Evolutionary conservation across 345 rosid species (phyloP).

Genomic region (Gynandropsis gynandra): DNA sequence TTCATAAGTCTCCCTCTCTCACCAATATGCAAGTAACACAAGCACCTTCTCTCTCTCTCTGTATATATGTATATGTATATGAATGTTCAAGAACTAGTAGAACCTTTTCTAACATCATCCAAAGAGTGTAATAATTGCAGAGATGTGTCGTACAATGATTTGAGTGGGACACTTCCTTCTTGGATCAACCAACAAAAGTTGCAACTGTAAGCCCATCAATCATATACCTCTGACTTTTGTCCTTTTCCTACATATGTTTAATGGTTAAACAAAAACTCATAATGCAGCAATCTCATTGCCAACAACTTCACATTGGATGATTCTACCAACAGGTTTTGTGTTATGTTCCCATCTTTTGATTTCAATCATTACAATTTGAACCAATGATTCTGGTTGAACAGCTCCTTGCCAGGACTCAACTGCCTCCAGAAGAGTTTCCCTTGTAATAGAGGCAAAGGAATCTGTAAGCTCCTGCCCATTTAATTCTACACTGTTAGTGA

Average conservation of each 20-base stretch:
- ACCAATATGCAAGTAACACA: slow-evolving; percentile 43
- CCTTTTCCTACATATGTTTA: too few relatives aligned
- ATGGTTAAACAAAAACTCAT: too few relatives aligned
- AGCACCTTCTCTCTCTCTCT: too few relatives aligned
- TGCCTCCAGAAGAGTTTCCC: slow-evolving; percentile 68
- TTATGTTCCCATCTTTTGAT: neutral
- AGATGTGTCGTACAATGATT: slow-evolving; percentile 73
- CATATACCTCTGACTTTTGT: neutral
- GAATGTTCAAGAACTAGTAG: too few relatives aligned
- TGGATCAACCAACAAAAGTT: slow-evolving; percentile 44
- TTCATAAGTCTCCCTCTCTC: slow-evolving; percentile 38
- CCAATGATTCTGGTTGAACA: slow-evolving; percentile 28
- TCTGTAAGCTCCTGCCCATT: slow-evolving; percentile 59
- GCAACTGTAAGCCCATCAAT: slow-evolving; percentile 47
- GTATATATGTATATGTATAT: neutral
- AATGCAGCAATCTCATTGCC: slow-evolving; percentile 68
- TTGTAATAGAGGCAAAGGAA: slow-evolving; percentile 45
- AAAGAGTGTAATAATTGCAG: too few relatives aligned
- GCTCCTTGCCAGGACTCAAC: slow-evolving; percentile 39
- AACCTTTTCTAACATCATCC: too few relatives aligned
- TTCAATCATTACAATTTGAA: too few relatives aligned
- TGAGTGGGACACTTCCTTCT: slow-evolving; percentile 57
- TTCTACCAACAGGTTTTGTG: slow-evolving; percentile 39
- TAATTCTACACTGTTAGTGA: too few relatives aligned
- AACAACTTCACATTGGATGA: slow-evolving; percentile 50